phyloP scores from a whole-genome alignment of 1,139 yeast species.

The Meyerozyma athensensis region DNA sequence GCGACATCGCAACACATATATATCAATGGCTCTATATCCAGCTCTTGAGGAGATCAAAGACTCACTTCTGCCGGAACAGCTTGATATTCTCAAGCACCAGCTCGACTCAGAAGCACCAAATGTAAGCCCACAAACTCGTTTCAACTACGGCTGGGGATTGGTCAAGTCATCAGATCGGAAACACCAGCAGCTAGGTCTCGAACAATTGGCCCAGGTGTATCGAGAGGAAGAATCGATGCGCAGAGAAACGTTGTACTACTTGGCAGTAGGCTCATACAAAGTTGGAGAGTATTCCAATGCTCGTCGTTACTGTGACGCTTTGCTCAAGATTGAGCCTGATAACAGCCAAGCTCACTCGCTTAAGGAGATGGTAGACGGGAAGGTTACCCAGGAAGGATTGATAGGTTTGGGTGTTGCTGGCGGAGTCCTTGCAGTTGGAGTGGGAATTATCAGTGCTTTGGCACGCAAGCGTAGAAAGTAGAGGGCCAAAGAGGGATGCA shows the following conservation, averaged over 20 bases:
- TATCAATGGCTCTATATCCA: slow-evolving; percentile 18
- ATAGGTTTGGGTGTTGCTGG: slow-evolving; percentile 85
- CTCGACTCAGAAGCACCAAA: slow-evolving; percentile 77
- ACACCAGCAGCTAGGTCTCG: slow-evolving; percentile 77
- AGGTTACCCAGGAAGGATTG: slow-evolving; percentile 79
- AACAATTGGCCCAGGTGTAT: slow-evolving; percentile 67
- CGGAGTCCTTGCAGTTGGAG: slow-evolving; percentile 78
- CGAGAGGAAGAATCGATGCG: slow-evolving; percentile 78
- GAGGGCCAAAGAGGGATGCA: too few relatives aligned
- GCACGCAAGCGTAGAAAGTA: slow-evolving; percentile 30
- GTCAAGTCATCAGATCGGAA: slow-evolving; percentile 60
- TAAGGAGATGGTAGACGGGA: slow-evolving; percentile 75
- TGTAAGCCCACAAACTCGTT: slow-evolving; percentile 77
- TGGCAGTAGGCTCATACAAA: slow-evolving; percentile 84
- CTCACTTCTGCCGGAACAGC: slow-evolving; percentile 71
- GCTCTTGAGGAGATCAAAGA: slow-evolving; percentile 42
- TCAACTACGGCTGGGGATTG: slow-evolving; percentile 96
- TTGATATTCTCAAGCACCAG: slow-evolving; percentile 70
- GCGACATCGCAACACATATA: too few relatives aligned
- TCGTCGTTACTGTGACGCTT: slow-evolving; percentile 74
- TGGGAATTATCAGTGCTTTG: slow-evolving; percentile 59
- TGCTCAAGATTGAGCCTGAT: slow-evolving; percentile 75
- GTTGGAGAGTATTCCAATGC: slow-evolving; percentile 85
- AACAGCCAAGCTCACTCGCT: slow-evolving; percentile 72
- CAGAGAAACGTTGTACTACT: slow-evolving; percentile 83